Percentiles rank a stretch among this genome's conserved stretches.
Evolutionary conservation across 768 basidiomycete genomes (phyloP).

Genomic region (Lactarius deliciosus): DNA sequence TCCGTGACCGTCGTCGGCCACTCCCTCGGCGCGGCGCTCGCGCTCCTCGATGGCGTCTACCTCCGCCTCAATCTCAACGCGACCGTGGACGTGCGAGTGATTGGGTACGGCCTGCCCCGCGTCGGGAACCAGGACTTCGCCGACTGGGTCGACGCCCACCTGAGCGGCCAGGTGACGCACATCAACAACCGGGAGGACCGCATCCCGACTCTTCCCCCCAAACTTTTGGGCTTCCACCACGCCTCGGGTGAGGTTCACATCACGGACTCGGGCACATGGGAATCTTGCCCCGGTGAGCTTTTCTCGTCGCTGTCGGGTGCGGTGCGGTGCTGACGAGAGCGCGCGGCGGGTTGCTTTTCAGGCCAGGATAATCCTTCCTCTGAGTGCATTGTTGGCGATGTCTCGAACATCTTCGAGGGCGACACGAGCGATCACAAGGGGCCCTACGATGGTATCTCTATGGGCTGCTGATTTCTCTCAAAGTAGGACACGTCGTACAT

Average conservation of each 20-base stretch:
- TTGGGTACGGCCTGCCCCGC: conserved; percentile 18
- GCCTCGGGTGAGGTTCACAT: conserved; percentile 41
- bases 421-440: conserved; percentile 26
- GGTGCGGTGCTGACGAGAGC: background rate
- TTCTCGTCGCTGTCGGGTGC: background rate
- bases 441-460: conserved; percentile 20
- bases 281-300: conserved; percentile 20
- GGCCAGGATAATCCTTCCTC: conserved; percentile 60
- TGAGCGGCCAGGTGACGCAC: conserved; percentile 47
- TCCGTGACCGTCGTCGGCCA: conserved; percentile 13
- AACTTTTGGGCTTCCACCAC: conserved; percentile 47
- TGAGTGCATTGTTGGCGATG: conserved; percentile 54
- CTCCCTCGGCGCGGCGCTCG: conserved; percentile 15
- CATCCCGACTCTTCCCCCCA: conserved; percentile 34
- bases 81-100: background rate
- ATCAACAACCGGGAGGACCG: background rate
- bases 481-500: too few species aligned
- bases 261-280: conserved; percentile 48
- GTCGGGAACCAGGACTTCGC: conserved; percentile 16
- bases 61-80: background rate
- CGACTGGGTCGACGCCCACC: conserved; percentile 25
- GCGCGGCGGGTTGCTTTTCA: conserved; percentile 25
- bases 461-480: too few species aligned
- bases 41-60: conserved; percentile 15
- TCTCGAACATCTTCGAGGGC: conserved; percentile 48